Conservation (phyloP, 2,329 filamentous ascomycete species). For the Bipolaris oryzae region DNA sequence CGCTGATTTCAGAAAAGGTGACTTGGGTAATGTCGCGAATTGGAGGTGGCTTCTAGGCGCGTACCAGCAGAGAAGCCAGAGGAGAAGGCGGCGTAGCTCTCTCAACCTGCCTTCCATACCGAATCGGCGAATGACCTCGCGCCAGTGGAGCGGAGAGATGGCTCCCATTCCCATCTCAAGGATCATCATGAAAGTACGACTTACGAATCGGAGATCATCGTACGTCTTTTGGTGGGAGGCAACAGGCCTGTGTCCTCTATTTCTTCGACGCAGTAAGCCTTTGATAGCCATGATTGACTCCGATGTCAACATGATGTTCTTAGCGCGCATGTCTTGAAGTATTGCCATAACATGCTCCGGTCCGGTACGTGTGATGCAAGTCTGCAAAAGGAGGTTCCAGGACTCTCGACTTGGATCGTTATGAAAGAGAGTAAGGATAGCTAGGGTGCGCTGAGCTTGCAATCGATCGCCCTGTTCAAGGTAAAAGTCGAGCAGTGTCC, state of each 20-base stretch:
- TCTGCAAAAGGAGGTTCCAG: conserved; percentile 57
- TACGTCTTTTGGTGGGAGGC: conserved; percentile 15
- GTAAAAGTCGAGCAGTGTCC: conserved; percentile 60
- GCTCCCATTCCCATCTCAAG: conserved; percentile 52
- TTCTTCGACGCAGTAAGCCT: conserved; percentile 49
- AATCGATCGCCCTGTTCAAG: conserved; percentile 58
- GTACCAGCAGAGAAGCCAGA: conserved; percentile 57
- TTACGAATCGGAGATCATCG: conserved; percentile 54
- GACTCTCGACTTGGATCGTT: conserved; percentile 45
- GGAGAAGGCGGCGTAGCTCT: conserved; percentile 58
- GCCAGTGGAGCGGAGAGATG: conserved; percentile 58
- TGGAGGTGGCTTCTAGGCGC: conserved; percentile 29
- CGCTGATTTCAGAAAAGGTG: conserved; percentile 30
- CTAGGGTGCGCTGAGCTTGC: conserved; percentile 62
- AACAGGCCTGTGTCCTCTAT: conserved; percentile 44
- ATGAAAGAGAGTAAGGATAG: conserved; percentile 56
- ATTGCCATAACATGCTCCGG: conserved; percentile 39
- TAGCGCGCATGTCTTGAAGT: conserved; percentile 58
- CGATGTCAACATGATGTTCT: conserved; percentile 50
- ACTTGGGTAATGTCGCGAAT: conserved; percentile 29
- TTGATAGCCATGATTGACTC: conserved; percentile 53
- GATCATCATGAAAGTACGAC: conserved; percentile 56
- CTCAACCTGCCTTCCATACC: conserved; percentile 62
- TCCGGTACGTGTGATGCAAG: conserved; percentile 42
- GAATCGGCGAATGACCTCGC: conserved; percentile 63